A percentile compares a stretch with the other conserved stretches of the same genome.
Conservation (phyloP, 2,329 filamentous ascomycete species). For the Epichloe elymi region DNA sequence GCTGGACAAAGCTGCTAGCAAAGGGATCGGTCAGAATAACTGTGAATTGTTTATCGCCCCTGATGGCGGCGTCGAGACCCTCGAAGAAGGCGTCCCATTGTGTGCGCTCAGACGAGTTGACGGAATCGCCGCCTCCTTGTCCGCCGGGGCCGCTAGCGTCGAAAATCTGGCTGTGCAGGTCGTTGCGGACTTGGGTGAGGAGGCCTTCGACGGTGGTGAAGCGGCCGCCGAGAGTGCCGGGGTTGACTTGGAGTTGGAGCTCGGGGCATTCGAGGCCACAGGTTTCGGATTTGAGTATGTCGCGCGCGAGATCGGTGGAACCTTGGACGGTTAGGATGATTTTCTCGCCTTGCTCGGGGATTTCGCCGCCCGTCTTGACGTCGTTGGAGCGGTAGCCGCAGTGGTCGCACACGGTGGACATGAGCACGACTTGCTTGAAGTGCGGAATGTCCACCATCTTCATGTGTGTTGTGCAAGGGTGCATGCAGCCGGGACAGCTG, state of each 20-base stretch:
- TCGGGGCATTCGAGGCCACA: constrained; percentile 81
- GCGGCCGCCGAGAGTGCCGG: constrained; percentile 84
- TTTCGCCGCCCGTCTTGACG: constrained; percentile 90
- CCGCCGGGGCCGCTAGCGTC: constrained; percentile 45
- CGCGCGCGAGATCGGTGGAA: constrained; percentile 64
- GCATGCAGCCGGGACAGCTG: constrained; percentile 80
- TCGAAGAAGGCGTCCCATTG: constrained; percentile 76
- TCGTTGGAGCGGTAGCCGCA: constrained; percentile 95
- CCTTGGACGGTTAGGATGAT: constrained; percentile 65
- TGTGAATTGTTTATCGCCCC: constrained; percentile 67
- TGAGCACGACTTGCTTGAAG: constrained; percentile 94
- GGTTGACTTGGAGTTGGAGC: constrained; percentile 74
- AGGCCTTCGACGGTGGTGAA: constrained; percentile 97
- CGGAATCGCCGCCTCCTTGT: constrained; percentile 68
- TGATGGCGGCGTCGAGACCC: constrained; percentile 63
- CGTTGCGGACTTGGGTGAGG: constrained; percentile 80
- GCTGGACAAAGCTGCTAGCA: constrained; percentile 88
- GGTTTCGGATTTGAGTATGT: constrained; percentile 93
- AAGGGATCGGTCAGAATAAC: constrained; percentile 78
- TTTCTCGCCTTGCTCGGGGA: constrained; percentile 73
- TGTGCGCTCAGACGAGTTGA: constrained; percentile 48
- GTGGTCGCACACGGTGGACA: constrained; percentile 82
- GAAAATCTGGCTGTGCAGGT: constrained; percentile 81
- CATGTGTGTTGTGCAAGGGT: constrained; percentile 83
- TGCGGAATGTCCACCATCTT: constrained; percentile 97